Conservation (phyloP, 2,329 filamentous ascomycete genomes). For the Dactylellina sp. region DNA sequence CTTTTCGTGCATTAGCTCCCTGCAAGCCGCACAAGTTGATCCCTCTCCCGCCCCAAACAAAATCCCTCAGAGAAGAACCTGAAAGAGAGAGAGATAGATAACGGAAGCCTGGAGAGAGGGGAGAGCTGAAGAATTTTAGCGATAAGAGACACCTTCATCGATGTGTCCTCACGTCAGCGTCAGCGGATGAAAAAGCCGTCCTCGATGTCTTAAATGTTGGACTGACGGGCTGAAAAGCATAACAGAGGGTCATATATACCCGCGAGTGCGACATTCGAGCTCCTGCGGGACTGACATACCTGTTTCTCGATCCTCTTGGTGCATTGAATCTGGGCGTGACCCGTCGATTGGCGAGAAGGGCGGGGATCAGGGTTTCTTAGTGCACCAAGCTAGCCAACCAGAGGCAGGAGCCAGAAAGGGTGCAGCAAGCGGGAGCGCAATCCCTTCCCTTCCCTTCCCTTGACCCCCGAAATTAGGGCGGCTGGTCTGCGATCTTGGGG, state of each 20-base stretch:
- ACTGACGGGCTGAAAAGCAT: conserved; percentile 4
- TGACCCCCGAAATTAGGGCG: conserved; percentile 43
- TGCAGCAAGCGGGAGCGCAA: conserved; percentile 18
- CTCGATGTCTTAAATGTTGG: conserved; percentile 1
- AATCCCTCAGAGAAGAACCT: conserved; percentile 14
- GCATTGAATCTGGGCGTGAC: conserved; percentile 6
- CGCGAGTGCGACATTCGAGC: not conserved
- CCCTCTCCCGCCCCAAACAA: not conserved
- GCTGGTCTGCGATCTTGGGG: conserved; percentile 41
- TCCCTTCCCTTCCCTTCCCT: conserved; percentile 22
- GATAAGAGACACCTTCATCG: too few species aligned
- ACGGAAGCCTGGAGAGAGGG: too few species aligned
- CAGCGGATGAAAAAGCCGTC: too few species aligned
- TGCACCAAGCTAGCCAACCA: conserved; percentile 50
- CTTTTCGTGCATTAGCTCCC: conserved; percentile 9
- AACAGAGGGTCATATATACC: not conserved
- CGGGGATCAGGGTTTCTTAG: conserved; percentile 35
- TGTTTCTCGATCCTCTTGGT: too few species aligned
- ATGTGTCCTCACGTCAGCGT: conserved; percentile 12
- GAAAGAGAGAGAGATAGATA: not conserved
- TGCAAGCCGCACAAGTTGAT: conserved; percentile 26
- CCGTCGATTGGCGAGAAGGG: conserved; percentile 48
- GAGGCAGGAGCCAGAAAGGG: conserved; percentile 9
- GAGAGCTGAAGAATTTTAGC: too few species aligned
- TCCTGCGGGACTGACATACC: too few species aligned